These are phyloP conservation scores for Crassisporium funariophilum DNA, from an alignment of 768 basidiomycete genomes.

Conservation along the genomic window DNA sequence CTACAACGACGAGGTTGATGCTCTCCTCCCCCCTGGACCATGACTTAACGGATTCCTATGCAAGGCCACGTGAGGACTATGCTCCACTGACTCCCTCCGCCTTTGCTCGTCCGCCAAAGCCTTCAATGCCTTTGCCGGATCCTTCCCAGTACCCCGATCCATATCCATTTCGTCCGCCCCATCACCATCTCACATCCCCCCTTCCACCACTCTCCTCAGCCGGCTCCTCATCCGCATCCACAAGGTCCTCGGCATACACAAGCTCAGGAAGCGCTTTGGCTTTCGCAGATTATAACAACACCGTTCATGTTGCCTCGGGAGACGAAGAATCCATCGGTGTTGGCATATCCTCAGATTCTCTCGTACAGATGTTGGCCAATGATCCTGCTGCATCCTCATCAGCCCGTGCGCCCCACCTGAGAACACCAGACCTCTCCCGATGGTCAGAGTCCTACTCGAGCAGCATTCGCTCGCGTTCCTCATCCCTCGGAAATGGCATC, in stretches of 20 bases:
- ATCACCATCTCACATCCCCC: constrained; percentile 38
- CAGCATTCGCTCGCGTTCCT: constrained; percentile 68
- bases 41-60: no score
- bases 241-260: constrained; percentile 78
- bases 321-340: constrained; percentile 60
- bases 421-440: constrained; percentile 62
- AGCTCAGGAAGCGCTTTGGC: constrained; percentile 64
- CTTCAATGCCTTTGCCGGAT: constrained; percentile 50
- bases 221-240: constrained; percentile 69
- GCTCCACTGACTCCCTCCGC: no score
- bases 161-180: constrained; percentile 61
- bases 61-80: no score
- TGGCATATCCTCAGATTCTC: constrained; percentile 67
- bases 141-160: constrained; percentile 73
- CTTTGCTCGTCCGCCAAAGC: background rate
- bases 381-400: constrained; percentile 49
- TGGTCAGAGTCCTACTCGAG: constrained; percentile 77
- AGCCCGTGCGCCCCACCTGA: constrained; percentile 42
- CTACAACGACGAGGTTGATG: no score
- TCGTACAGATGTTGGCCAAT: constrained; percentile 60
- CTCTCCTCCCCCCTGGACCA: no score
- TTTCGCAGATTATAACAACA: constrained; percentile 64
- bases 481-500: constrained; percentile 55
- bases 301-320: constrained; percentile 64
- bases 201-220: constrained; percentile 63